Conservation (phyloP, 371 early-diverging fungal genomes). For the Mortierella sp. region DNA sequence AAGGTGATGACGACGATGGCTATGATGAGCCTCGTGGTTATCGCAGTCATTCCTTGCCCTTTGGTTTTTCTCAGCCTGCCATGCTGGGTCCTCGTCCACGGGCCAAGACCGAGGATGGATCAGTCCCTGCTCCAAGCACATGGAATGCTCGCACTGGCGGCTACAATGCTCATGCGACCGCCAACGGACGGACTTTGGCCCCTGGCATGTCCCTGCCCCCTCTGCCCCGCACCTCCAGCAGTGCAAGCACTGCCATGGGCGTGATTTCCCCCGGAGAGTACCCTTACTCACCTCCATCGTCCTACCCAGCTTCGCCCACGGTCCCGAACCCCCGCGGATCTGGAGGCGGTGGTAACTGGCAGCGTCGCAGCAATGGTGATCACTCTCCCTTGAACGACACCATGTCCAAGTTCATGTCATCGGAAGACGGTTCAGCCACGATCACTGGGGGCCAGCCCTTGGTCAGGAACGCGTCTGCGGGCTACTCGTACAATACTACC, state of each 20-base stretch:
- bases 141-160: slow-evolving; percentile 25
- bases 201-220: slow-evolving; percentile 64
- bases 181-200: slow-evolving; percentile 13
- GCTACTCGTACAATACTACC: slow-evolving; percentile 48
- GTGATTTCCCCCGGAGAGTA: slow-evolving; percentile 59
- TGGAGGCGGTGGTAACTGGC: slow-evolving; percentile 54
- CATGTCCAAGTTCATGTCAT: slow-evolving; percentile 58
- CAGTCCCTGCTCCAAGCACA: neutral
- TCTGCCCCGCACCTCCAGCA: slow-evolving; percentile 60
- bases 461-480: slow-evolving; percentile 49
- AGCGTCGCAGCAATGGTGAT: slow-evolving; percentile 58
- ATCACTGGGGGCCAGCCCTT: slow-evolving; percentile 38
- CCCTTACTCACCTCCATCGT: slow-evolving; percentile 73
- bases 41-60: slow-evolving; percentile 25
- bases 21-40: slow-evolving; percentile 53
- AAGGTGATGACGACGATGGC: slow-evolving; percentile 61
- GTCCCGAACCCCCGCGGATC: slow-evolving; percentile 61
- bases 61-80: slow-evolving; percentile 15
- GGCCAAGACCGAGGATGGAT: slow-evolving; percentile 44
- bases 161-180: slow-evolving; percentile 1
- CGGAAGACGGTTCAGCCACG: slow-evolving; percentile 29
- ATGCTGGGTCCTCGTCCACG: slow-evolving; percentile 25
- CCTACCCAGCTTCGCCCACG: slow-evolving; percentile 74
- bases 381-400: slow-evolving; percentile 59
- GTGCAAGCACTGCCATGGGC: slow-evolving; percentile 50